Evolutionary conservation across 495 filamentous ascomycete genomes (phyloP), one percentile per base, ranked within the genome.

Genomic region (Xanthoparmelia taractica): DNA sequence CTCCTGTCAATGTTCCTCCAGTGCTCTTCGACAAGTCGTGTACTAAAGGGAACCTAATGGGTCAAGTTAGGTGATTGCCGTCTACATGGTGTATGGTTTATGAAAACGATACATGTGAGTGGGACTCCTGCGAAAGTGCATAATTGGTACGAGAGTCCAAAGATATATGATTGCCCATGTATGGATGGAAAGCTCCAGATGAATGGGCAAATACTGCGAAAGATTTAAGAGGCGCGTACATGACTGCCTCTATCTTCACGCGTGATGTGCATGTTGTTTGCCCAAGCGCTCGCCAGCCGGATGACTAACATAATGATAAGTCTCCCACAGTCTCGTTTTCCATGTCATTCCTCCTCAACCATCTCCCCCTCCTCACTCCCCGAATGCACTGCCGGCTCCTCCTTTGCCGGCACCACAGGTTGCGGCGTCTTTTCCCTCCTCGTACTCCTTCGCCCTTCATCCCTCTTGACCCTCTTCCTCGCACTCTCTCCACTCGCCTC

Each of bases 301-400:
- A 27, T 58, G 20, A 11, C 25, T 41, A 27, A 31, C 13, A 5
- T 12, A 52, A 25, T 52, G 48, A 52, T 29, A 8, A 31, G 18
- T 13, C 8, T 23, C 34, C 12, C 57, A 17, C 17, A 57, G 20
- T 36, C n/a, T 23, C 40, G 29, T 20, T 31, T 15, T 31, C 41
- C 1, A 2, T 15, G 52, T 71, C 80, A 91, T 66, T 95, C 91
- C 77, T 97, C 94, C 71, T 96, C 94, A 67, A 71, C 69, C 69
- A 98, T 96, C 78, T 98, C 94, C 33, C 94, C 94, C 75, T 98
- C 94, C 75, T 98, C 94, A 68, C 94, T 97, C 40, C 95, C 94
- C 45, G 87, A 89, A 69, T 88, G 85, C 27, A 90, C 82, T 2
- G 82, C 82, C 64, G 82, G 79, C 62, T 92, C 87, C 64, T 90